These are phyloP conservation scores for Phaeosphaeriaceae sp. DNA, from an alignment of 2,329 filamentous ascomycete genomes.

Conservation along the genomic window DNA sequence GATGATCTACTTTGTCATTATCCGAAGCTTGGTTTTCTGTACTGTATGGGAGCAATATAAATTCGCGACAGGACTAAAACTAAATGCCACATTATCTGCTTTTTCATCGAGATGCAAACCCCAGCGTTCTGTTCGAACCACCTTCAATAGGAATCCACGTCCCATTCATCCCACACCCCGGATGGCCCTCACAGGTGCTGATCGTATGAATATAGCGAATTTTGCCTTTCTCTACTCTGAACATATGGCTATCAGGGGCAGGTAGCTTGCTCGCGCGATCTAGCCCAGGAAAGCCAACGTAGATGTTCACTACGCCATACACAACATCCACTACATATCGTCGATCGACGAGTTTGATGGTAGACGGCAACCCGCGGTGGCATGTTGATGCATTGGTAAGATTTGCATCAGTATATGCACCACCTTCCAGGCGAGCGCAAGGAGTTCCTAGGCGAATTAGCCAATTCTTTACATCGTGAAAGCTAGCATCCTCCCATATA, in stretches of 20 bases:
- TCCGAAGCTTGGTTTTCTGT: too few species aligned
- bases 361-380: conserved; percentile 28
- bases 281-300: conserved; percentile 28
- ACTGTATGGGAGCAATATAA: too few species aligned
- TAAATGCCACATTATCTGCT: too few species aligned
- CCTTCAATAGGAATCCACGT: conserved; percentile 13
- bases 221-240: conserved; percentile 33
- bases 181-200: conserved; percentile 27
- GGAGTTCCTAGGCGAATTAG: conserved; percentile 15
- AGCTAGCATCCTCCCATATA: too few species aligned
- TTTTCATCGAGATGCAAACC: too few species aligned
- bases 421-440: conserved; percentile 34
- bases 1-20: neutral
- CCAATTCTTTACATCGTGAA: too few species aligned
- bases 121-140: neutral
- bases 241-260: conserved; percentile 33
- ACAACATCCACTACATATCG: conserved; percentile 36
- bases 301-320: conserved; percentile 33
- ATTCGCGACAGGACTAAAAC: too few species aligned
- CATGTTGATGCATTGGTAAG: conserved; percentile 23
- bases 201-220: conserved; percentile 31
- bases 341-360: conserved; percentile 25
- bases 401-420: conserved; percentile 26
- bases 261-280: conserved; percentile 18
- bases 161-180: conserved; percentile 25